Evolutionary conservation across 768 basidiomycete species (phyloP), one percentile per base, ranked within the genome.

Genomic region (Boletus insuetus): DNA sequence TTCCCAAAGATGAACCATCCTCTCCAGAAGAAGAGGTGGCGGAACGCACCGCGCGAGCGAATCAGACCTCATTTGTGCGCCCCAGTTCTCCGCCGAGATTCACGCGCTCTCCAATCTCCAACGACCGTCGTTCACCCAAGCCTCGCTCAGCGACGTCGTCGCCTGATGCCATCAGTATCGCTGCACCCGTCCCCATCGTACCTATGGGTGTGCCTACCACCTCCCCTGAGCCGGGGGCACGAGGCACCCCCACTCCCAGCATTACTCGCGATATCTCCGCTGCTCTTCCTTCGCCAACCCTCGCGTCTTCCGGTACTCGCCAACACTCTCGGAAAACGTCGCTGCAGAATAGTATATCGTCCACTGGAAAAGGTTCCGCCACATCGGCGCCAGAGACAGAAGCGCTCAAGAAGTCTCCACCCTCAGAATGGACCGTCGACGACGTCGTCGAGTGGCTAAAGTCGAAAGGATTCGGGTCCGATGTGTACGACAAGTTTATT

Each of bases 371-470:
- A 32, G 13, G 70, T 53, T 71, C 69, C 39, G 62, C 51, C 31
- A 32, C 31, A 34, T 52, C 56, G 1, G 34, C 62, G 41, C 53
- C 67, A 50, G 64, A 66, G 58, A 34, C 53, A 11, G 67, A 62
- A 5, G 39, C 35, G 3, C 53, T 46, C n/a, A 70, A 60, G 47
- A 78, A 74, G 49, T 72, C 72, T 31, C 66, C 65, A 1, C 77
- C 80, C 1, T 78, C 79, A 0, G 87, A 90, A 52, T 99, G 97
- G 97, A 78, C 73, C 1, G 83, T 98, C 0, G 89, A 91, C 0
- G 87, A 98, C 39, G 97, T 99, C 7, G 77, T 94, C 2, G 87
- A 87, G 0, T 99, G 97, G 97, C 73, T 93, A 26, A 84, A 81
- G 66, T 73, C 73, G 34, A 92, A 89, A 74, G 91, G 91, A 3